Evolutionary conservation across 2,329 filamentous ascomycete genomes (phyloP).

Genomic region (Phyllosticta citriasiana): DNA sequence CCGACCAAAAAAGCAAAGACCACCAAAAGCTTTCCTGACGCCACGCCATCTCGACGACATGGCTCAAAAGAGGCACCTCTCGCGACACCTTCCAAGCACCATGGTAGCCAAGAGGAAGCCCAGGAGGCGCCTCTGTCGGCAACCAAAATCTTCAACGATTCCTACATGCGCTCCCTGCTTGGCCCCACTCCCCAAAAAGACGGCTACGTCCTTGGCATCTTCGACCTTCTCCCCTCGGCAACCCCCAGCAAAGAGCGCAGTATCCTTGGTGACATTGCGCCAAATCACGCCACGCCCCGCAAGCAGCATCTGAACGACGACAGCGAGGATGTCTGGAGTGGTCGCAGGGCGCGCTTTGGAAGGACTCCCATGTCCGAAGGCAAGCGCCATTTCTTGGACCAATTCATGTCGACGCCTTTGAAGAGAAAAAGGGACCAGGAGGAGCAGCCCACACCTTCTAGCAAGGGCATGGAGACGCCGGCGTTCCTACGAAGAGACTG

Average conservation of each 20-base stretch:
- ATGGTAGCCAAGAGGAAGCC: background rate
- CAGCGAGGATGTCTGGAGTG: slow-evolving; percentile 21
- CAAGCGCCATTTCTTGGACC: slow-evolving; percentile 52
- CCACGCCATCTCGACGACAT: slow-evolving; percentile 20
- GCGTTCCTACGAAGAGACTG: slow-evolving; percentile 53
- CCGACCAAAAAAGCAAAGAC: slow-evolving; percentile 19
- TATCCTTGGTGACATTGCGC: slow-evolving; percentile 20
- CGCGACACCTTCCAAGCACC: slow-evolving; percentile 25
- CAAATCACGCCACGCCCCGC: slow-evolving; percentile 31
- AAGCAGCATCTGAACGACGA: slow-evolving; percentile 17
- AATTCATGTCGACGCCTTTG: slow-evolving; percentile 53
- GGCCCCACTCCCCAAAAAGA: slow-evolving; percentile 74
- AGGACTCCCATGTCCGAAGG: slow-evolving; percentile 44
- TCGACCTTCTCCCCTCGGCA: slow-evolving; percentile 54
- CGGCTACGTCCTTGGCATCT: slow-evolving; percentile 65
- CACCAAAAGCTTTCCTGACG: background rate
- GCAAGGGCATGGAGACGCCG: slow-evolving; percentile 46
- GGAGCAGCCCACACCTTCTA: slow-evolving; percentile 33
- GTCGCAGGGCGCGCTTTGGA: slow-evolving; percentile 20
- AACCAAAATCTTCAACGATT: slow-evolving; percentile 50
- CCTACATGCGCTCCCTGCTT: slow-evolving; percentile 31
- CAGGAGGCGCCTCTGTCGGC: slow-evolving; percentile 38
- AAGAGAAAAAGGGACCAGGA: slow-evolving; percentile 35
- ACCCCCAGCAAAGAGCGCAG: slow-evolving; percentile 29
- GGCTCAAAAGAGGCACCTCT: background rate